Percentiles rank a stretch among this genome's conserved stretches.
These are phyloP conservation scores for Bruguiera sexangula DNA, from an alignment of 345 rosid species.

Conservation along the genomic window DNA sequence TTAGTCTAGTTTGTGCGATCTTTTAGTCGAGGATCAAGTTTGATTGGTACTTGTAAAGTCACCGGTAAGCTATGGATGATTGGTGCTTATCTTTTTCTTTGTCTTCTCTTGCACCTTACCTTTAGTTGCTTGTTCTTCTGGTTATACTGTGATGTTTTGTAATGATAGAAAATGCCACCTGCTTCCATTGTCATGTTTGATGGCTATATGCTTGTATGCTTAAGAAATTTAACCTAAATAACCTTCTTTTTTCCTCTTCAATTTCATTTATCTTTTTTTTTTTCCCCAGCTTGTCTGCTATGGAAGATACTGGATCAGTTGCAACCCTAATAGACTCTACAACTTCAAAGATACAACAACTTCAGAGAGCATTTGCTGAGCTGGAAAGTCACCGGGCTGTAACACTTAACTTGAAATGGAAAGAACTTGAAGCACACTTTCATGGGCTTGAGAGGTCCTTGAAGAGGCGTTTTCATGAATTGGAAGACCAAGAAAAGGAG, in stretches of 20 bases:
- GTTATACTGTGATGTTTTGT: neutral
- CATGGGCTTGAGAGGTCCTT: constrained; percentile 96
- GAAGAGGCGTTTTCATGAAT: constrained; percentile 96
- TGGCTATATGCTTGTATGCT: neutral
- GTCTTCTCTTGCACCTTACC: neutral
- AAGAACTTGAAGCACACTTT: constrained; percentile 95
- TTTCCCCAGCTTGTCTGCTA: constrained; percentile 39
- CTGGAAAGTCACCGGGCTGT: constrained; percentile 91
- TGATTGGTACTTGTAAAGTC: neutral
- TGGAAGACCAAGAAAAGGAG: constrained; percentile 93
- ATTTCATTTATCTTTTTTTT: neutral
- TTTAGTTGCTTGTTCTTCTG: neutral
- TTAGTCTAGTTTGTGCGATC: constrained; percentile 10
- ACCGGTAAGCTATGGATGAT: neutral
- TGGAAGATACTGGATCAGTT: constrained; percentile 77
- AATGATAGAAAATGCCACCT: neutral
- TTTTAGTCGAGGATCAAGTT: constrained; percentile 1
- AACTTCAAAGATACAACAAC: constrained; percentile 87
- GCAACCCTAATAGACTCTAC: constrained; percentile 80
- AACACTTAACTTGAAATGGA: constrained; percentile 90
- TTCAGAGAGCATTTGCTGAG: constrained; percentile 98
- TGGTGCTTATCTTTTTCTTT: neutral
- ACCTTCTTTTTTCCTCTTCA: neutral
- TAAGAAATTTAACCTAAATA: neutral
- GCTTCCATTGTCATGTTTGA: neutral